Conservation (phyloP, 2,329 filamentous ascomycete species). For the Cladosporium sp. region DNA sequence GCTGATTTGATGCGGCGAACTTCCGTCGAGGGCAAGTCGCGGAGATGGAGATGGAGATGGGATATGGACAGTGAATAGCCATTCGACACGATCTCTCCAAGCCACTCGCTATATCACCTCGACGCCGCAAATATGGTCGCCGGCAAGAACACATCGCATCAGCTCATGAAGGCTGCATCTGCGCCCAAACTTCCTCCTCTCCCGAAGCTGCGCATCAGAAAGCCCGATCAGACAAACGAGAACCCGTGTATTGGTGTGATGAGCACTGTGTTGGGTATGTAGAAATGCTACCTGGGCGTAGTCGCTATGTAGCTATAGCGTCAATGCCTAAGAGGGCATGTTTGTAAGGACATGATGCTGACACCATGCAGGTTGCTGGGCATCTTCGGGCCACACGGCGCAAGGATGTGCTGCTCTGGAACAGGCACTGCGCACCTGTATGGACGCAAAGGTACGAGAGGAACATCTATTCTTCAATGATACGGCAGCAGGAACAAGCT, state of each 20-base stretch:
- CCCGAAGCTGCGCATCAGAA: conserved; percentile 60
- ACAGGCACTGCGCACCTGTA: conserved; percentile 60
- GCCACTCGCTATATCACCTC: background rate
- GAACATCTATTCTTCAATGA: background rate
- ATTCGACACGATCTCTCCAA: background rate
- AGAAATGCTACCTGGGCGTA: too few species aligned
- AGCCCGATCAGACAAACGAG: conserved; percentile 57
- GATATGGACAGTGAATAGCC: background rate
- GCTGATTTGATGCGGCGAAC: background rate
- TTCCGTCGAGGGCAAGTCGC: background rate
- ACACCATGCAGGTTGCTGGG: conserved; percentile 67
- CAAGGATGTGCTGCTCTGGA: conserved; percentile 58
- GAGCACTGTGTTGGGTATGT: conserved; percentile 62
- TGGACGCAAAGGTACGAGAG: conserved; percentile 71
- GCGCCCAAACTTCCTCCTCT: conserved; percentile 55
- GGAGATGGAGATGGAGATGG: background rate
- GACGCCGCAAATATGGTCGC: conserved; percentile 26
- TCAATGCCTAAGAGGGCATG: too few species aligned
- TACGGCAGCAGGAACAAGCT: background rate
- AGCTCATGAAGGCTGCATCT: conserved; percentile 29
- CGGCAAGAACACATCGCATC: conserved; percentile 28
- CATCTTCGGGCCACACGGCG: conserved; percentile 67
- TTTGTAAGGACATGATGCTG: conserved; percentile 36
- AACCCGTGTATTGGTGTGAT: conserved; percentile 65
- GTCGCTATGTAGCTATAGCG: too few species aligned